phyloP scores from a whole-genome alignment of 192 early-diverging fungal species.

The Backusella parvicylindrica region DNA sequence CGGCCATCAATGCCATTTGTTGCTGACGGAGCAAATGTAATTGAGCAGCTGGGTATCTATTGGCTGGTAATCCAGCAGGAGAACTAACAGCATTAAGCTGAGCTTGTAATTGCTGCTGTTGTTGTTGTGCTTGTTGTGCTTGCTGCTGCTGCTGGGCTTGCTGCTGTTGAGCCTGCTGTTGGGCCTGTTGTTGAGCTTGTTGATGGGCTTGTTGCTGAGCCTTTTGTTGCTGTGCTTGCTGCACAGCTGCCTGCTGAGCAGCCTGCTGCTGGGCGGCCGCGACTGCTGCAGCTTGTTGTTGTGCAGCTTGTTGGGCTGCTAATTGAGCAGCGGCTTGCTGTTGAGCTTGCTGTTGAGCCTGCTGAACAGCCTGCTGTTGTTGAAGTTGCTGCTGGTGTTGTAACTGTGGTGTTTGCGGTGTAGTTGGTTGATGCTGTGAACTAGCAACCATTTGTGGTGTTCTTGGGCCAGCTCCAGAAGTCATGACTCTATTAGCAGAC shows the following conservation, averaged over 20 bases:
- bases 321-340: background rate
- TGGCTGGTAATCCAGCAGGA: slow-evolving; percentile 1
- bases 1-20: slow-evolving; percentile 33
- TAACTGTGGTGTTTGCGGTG: background rate
- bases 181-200: slow-evolving; percentile 32
- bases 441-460: background rate
- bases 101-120: slow-evolving; percentile 18
- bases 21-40: slow-evolving; percentile 28
- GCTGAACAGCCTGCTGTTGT: slow-evolving; percentile 29
- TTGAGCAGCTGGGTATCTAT: slow-evolving; percentile 32
- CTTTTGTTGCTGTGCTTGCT: slow-evolving; percentile 12
- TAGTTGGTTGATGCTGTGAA: background rate
- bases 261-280: slow-evolving; percentile 32
- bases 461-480: background rate
- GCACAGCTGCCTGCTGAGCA: slow-evolving; percentile 2
- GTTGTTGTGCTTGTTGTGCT: slow-evolving; percentile 25
- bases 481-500: background rate
- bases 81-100: slow-evolving; percentile 6
- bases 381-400: background rate
- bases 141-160: slow-evolving; percentile 25
- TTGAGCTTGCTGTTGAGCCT: background rate
- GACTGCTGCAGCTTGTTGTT: slow-evolving; percentile 26
- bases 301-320: background rate
- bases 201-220: slow-evolving; percentile 30
- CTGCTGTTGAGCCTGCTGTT: slow-evolving; percentile 30